Evolutionary conservation across 352 stramenopile species (phyloP).

Genomic region (Globisporangium mamillatum): DNA sequence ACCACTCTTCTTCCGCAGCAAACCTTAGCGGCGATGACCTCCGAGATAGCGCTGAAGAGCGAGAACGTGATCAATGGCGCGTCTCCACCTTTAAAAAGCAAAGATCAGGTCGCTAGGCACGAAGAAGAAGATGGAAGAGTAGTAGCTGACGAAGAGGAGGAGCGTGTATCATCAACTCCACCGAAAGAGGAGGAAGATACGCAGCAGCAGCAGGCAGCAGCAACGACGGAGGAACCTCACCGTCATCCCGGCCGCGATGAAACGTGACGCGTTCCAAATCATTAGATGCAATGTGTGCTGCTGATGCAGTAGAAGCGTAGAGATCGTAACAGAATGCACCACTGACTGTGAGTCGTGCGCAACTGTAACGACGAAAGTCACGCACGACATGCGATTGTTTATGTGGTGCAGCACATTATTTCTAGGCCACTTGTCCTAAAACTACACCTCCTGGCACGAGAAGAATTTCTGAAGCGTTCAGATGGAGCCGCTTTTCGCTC

Average conservation of each 20-base stretch:
- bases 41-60: neutral
- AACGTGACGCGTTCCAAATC: neutral
- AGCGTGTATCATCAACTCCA: neutral
- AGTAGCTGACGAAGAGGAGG: neutral
- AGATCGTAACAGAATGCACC: neutral
- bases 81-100: neutral
- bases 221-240: neutral
- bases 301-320: neutral
- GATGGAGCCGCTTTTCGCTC: neutral
- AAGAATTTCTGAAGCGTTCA: constrained; percentile 7
- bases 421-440: neutral
- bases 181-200: neutral
- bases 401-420: neutral
- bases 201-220: neutral
- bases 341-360: too few species aligned
- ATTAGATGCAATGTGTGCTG: neutral
- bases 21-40: neutral
- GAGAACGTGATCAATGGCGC: neutral
- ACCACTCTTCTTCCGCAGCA: neutral
- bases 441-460: neutral
- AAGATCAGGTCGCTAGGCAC: neutral
- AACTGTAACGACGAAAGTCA: too few species aligned
- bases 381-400: too few species aligned
- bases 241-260: constrained; percentile 6
- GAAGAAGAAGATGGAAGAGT: neutral